A percentile compares a stretch with the other conserved stretches of the same genome.
These are phyloP conservation scores for Citrullus colocynthis DNA, from an alignment of 306 rosid species.

Conservation along the genomic window DNA sequence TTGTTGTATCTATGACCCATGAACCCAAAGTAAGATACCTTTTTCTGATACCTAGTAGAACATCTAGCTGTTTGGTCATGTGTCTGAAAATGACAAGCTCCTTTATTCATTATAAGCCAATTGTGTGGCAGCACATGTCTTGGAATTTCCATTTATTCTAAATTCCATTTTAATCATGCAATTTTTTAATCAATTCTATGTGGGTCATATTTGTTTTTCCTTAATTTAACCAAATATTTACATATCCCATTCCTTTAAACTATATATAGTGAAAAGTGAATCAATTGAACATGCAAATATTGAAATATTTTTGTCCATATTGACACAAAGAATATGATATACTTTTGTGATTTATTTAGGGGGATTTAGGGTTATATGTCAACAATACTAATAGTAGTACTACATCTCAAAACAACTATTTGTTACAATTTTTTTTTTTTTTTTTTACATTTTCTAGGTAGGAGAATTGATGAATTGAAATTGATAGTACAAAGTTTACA, in stretches of 20 bases:
- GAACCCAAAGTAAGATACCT: neutral
- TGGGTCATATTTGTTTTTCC: neutral
- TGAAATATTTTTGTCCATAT: neutral
- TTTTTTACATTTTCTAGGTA: too few relatives aligned
- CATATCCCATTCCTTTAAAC: neutral
- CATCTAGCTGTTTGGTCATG: neutral
- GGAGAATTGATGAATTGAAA: too few relatives aligned
- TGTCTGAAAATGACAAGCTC: neutral
- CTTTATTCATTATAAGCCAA: neutral
- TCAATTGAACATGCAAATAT: neutral
- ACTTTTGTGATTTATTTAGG: neutral
- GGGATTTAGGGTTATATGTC: neutral
- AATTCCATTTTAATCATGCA: neutral
- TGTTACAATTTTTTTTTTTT: neutral
- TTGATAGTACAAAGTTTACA: too few relatives aligned
- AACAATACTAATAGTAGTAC: neutral
- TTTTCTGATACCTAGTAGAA: slow-evolving; percentile 6
- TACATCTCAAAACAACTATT: neutral
- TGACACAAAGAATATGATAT: neutral
- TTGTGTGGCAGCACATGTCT: neutral
- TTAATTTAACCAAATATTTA: neutral
- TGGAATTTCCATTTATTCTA: neutral
- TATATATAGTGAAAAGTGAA: neutral
- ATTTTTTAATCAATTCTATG: neutral
- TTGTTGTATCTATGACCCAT: neutral